phyloP scores from a whole-genome alignment of 2,329 filamentous ascomycete genomes.

The Cyphellophora europaea region DNA sequence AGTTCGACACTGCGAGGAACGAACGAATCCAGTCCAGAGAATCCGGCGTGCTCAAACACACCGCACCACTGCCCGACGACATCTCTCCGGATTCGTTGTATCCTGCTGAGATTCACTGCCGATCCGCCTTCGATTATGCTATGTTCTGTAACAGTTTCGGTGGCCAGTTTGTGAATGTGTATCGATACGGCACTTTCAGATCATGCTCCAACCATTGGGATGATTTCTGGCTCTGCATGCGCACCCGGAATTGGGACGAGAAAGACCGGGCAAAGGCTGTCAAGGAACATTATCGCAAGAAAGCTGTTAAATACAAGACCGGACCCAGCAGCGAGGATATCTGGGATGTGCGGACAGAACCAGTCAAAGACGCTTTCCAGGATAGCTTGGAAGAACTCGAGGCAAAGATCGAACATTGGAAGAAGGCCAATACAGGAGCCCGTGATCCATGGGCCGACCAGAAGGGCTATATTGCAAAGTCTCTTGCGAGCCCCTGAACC shows the following conservation, averaged over 20 bases:
- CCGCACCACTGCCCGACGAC: constrained; percentile 18
- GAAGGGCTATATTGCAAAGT: not conserved
- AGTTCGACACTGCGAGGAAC: constrained; percentile 15
- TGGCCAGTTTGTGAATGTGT: constrained; percentile 85
- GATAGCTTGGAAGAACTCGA: constrained; percentile 35
- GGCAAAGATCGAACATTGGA: constrained; percentile 31
- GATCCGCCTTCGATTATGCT: constrained; percentile 79
- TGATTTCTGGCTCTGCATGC: constrained; percentile 98
- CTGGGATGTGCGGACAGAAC: constrained; percentile 65
- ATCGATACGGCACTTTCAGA: constrained; percentile 70
- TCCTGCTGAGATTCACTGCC: constrained; percentile 78
- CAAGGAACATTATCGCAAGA: constrained; percentile 57
- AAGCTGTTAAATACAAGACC: constrained; percentile 56
- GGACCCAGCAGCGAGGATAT: constrained; percentile 79
- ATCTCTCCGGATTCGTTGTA: constrained; percentile 60
- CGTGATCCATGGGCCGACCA: constrained; percentile 10
- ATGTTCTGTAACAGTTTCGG: constrained; percentile 86
- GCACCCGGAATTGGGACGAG: constrained; percentile 55
- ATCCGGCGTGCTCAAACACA: constrained; percentile 2
- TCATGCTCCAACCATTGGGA: constrained; percentile 79
- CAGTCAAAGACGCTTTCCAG: constrained; percentile 43
- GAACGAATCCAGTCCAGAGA: constrained; percentile 5
- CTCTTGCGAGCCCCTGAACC: not conserved
- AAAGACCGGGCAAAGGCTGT: constrained; percentile 52
- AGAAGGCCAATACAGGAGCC: constrained; percentile 26